These are phyloP conservation scores for Aegilops longissima DNA, from an alignment of 176 grass and related monocot species.

Conservation along the genomic window DNA sequence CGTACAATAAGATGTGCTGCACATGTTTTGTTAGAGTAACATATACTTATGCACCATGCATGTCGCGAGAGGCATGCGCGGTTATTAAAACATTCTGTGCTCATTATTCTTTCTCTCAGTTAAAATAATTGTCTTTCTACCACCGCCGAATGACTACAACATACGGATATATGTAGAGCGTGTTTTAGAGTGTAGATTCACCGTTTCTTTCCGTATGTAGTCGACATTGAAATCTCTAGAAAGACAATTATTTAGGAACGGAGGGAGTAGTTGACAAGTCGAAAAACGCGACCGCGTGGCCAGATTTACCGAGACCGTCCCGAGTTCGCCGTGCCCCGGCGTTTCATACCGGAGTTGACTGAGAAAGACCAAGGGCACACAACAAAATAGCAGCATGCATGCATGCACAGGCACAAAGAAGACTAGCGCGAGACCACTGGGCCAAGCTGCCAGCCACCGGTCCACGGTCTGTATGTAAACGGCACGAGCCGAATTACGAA, in stretches of 20 bases:
- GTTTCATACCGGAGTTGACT: conserved; percentile 16
- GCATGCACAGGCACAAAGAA: background rate
- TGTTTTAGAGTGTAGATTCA: too few relatives aligned
- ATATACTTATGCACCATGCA: too few relatives aligned
- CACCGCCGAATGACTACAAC: too few relatives aligned
- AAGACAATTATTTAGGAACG: too few relatives aligned
- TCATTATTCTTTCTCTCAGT: too few relatives aligned
- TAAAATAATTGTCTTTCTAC: too few relatives aligned
- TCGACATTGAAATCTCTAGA: too few relatives aligned
- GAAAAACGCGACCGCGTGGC: background rate
- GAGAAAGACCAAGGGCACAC: background rate
- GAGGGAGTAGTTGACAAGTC: background rate
- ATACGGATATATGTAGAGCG: too few relatives aligned
- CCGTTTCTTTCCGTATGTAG: too few relatives aligned
- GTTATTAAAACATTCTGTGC: background rate
- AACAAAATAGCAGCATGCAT: background rate
- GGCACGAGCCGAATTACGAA: background rate
- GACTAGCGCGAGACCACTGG: background rate
- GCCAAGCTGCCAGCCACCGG: background rate
- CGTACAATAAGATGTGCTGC: background rate
- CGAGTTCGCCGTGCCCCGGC: background rate
- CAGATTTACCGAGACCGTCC: background rate
- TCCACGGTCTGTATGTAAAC: background rate
- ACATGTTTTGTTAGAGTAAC: background rate
- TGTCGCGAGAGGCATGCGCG: background rate